Evolutionary conservation across 2,329 filamentous ascomycete genomes (phyloP).

Genomic region (Neoscytalidium dimidiatum): DNA sequence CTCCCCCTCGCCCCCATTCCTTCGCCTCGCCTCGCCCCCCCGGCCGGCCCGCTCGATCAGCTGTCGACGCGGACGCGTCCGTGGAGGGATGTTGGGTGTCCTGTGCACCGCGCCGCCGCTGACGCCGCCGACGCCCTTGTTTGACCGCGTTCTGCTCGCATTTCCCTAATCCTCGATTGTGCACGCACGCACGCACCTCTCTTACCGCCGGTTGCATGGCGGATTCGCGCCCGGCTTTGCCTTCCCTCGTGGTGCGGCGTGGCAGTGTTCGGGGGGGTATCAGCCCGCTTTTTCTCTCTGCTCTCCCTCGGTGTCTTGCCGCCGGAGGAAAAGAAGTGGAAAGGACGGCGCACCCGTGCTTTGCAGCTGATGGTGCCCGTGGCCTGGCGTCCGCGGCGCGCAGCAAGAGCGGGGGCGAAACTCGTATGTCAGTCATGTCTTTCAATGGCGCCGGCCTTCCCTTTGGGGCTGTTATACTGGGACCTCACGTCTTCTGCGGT

Average conservation of each 20-base stretch:
- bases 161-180: background rate
- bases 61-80: background rate
- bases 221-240: background rate
- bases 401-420: slow-evolving; percentile 1
- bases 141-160: background rate
- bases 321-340: background rate
- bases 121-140: background rate
- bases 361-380: slow-evolving; percentile 2
- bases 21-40: background rate
- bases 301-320: too few relatives aligned
- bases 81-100: background rate
- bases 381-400: background rate
- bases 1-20: background rate
- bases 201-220: background rate
- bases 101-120: background rate
- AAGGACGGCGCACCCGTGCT: background rate
- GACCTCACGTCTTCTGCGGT: background rate
- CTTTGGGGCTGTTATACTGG: background rate
- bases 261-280: background rate
- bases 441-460: background rate
- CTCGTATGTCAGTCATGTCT: slow-evolving; percentile 4
- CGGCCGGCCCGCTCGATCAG: background rate
- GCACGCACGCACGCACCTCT: background rate
- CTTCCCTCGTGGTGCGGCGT: background rate
- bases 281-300: background rate